Evolutionary conservation across 2,329 filamentous ascomycete genomes (phyloP).

Genomic region (Metarhizium rileyi): DNA sequence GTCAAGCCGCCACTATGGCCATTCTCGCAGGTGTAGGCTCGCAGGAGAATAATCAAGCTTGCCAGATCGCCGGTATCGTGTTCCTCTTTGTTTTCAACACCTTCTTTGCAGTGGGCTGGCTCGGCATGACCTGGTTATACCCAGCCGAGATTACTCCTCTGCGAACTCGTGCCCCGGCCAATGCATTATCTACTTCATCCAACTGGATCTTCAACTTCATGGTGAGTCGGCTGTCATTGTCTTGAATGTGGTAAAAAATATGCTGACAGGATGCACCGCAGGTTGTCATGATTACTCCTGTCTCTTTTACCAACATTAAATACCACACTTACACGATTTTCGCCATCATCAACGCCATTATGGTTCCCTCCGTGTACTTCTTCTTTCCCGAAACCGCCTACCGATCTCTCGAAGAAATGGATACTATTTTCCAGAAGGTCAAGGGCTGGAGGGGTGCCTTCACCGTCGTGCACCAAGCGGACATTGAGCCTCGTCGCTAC

Average conservation of each 20-base stretch:
- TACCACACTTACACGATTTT: conserved; percentile 58
- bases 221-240: conserved; percentile 15
- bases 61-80: conserved; percentile 51
- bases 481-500: conserved; percentile 43
- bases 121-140: conserved; percentile 54
- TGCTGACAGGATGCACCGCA: conserved; percentile 5
- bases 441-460: conserved; percentile 29
- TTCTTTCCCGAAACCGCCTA: conserved; percentile 58
- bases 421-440: conserved; percentile 51
- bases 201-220: conserved; percentile 58
- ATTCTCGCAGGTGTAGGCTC: conserved; percentile 48
- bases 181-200: conserved; percentile 42
- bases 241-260: not conserved
- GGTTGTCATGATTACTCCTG: conserved; percentile 53
- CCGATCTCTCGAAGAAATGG: conserved; percentile 57
- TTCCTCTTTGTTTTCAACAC: conserved; percentile 55
- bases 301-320: conserved; percentile 46
- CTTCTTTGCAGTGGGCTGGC: conserved; percentile 50
- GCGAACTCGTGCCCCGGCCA: conserved; percentile 53
- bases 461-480: conserved; percentile 26
- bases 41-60: conserved; percentile 35
- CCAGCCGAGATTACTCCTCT: conserved; percentile 58
- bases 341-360: conserved; percentile 53
- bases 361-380: conserved; percentile 48
- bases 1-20: conserved; percentile 55